Evolutionary conservation across 768 basidiomycete species (phyloP), one percentile per base, ranked within the genome.

Genomic region (Boletus subparvulus): DNA sequence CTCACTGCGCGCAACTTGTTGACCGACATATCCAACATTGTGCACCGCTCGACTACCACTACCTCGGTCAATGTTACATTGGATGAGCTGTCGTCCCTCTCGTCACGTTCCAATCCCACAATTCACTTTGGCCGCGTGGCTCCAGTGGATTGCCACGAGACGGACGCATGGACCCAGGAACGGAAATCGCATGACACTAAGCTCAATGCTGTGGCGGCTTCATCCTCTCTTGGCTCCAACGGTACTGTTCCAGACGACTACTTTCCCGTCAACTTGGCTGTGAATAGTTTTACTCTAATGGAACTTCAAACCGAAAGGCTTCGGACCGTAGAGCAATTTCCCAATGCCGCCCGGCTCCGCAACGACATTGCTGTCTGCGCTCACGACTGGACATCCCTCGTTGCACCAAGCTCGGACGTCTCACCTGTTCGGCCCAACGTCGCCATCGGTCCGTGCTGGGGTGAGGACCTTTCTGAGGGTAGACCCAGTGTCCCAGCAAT

Each of bases 121-220:
- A 44, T 51, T 57, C 62, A 65, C 53, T 11, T 44, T 32, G 17
- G 48, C 40, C 61, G 61, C 66, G 56, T 66, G 70, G 65, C 57
- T 33, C 33, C 46, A 36, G 48, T 42, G 50, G 46, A 47, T 50
- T 12, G 50, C 69, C 72, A 72, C 68, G 70, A 70, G 58, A 61
- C 32, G 32, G 56, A 59, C 54, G 50, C 70, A 56, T 73, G 72
- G 59, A 11, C 44, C 13, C 49, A 37, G 24, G 54, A 58, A 50
- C 36, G 41, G 26, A 44, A 52, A 35, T 42, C 40, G 37, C 60
- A 53, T 42, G 59, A 61, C 57, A 55, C 42, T 21, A 49, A 50
- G 44, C 26, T 46, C 42, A 42, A 41, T 53, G 59, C 49, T 57
- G 59, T 50, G 39, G 49, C 39, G 13, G 33, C 50, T 39, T 56